Percentiles rank a stretch among this genome's conserved stretches.
Evolutionary conservation across 1,284 basidiomycete genomes (phyloP).

Genomic region (Rhodotorula sp.): DNA sequence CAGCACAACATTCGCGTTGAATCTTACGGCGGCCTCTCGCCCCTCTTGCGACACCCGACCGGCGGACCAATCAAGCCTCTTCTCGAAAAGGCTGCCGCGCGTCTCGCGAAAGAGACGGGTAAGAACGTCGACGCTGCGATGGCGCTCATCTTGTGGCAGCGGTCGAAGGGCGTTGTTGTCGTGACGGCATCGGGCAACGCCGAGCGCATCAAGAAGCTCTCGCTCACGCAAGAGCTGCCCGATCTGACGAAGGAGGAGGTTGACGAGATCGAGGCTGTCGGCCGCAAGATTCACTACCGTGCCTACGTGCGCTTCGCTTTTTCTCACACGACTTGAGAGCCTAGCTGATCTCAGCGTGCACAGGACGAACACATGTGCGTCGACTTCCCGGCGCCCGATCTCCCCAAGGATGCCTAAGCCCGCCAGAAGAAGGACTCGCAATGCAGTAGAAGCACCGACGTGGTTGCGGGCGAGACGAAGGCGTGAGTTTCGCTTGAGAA

Average conservation of each 20-base stretch:
- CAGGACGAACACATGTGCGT: constrained; percentile 37
- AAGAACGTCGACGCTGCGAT: constrained; percentile 58
- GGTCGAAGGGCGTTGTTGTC: constrained; percentile 59
- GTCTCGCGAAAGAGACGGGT: constrained; percentile 48
- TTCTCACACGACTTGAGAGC: background rate
- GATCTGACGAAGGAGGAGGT: constrained; percentile 65
- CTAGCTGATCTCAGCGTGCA: background rate
- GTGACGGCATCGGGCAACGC: constrained; percentile 76
- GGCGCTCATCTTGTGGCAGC: constrained; percentile 63
- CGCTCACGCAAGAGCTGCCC: constrained; percentile 59
- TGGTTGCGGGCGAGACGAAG: too few species aligned
- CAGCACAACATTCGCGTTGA: constrained; percentile 40
- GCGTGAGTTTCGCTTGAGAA: too few species aligned
- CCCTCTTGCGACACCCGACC: constrained; percentile 51
- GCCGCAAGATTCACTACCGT: constrained; percentile 61
- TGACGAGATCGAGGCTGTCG: constrained; percentile 60
- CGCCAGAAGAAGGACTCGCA: background rate
- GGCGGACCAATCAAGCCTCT: constrained; percentile 60
- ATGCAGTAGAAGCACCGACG: too few species aligned
- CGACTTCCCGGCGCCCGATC: constrained; percentile 31
- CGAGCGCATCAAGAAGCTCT: constrained; percentile 65
- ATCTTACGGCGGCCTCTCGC: constrained; percentile 60
- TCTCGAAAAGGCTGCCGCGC: constrained; percentile 56
- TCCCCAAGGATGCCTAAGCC: constrained; percentile 10
- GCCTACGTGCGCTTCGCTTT: constrained; percentile 39